Conservation (phyloP, 306 rosid species). For the Coriaria nepalensis region DNA sequence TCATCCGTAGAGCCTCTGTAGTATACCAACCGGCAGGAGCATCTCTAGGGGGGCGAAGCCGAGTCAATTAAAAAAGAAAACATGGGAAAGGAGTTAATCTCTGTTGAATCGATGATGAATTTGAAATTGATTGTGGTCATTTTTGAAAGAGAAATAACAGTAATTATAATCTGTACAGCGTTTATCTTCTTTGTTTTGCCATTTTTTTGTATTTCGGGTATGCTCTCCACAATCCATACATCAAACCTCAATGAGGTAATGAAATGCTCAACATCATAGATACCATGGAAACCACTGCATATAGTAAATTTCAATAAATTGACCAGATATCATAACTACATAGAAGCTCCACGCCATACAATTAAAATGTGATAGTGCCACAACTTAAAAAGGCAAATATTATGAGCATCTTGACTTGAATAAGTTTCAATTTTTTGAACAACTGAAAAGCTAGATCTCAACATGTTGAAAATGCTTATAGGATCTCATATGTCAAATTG, state of each 20-base stretch:
- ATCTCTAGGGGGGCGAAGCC: conserved; percentile 91
- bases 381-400: too few relatives aligned
- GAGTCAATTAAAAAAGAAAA: conserved; percentile 16
- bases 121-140: neutral
- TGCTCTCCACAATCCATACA: conserved; percentile 65
- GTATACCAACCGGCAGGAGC: conserved; percentile 88
- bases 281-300: conserved; percentile 82
- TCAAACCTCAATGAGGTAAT: conserved; percentile 64
- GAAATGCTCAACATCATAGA: conserved; percentile 93
- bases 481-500: too few relatives aligned
- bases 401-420: too few relatives aligned
- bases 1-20: conserved; percentile 57
- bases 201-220: conserved; percentile 65
- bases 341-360: too few relatives aligned
- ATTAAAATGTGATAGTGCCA: too few relatives aligned
- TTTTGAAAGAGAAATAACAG: conserved; percentile 3
- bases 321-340: too few relatives aligned
- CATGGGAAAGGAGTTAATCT: conserved; percentile 2
- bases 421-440: too few relatives aligned
- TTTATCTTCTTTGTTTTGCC: conserved; percentile 84
- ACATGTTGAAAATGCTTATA: too few relatives aligned
- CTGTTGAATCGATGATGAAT: conserved; percentile 5
- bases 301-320: conserved; percentile 2
- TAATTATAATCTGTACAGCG: conserved; percentile 57
- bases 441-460: too few relatives aligned